Conservation (phyloP, 139 green algal genomes). For the Monoraphidium neglectum region DNA sequence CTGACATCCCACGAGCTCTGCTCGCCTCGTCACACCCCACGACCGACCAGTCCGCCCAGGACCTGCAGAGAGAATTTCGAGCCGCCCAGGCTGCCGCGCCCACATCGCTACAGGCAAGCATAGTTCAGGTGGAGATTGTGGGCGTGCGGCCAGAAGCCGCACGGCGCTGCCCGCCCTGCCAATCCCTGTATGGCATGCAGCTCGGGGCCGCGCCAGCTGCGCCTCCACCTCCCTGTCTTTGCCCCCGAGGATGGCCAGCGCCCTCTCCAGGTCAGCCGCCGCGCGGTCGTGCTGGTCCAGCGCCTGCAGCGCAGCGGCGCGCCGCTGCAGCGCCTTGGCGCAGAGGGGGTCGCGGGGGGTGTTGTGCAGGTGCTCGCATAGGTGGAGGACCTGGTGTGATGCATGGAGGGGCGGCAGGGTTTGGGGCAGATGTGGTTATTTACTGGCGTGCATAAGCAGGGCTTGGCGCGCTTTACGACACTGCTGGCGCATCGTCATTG, state of each 20-base stretch:
- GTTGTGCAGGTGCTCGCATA: conserved; percentile 67
- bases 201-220: not conserved
- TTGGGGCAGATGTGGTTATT: not conserved
- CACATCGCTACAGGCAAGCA: no score
- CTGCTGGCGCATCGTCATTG: not conserved
- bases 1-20: no score
- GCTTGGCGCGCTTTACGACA: not conserved
- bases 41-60: no score
- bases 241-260: not conserved
- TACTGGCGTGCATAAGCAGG: not conserved
- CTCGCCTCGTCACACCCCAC: no score
- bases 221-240: conserved; percentile 29
- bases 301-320: conserved; percentile 45
- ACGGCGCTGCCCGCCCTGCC: not conserved
- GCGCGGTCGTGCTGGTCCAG: conserved; percentile 41
- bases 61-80: no score
- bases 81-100: no score
- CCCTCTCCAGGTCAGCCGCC: conserved; percentile 45
- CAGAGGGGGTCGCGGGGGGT: conserved; percentile 54
- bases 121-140: no score
- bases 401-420: no score
- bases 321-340: conserved; percentile 66
- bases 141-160: not conserved
- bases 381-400: conserved; percentile 61
- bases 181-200: no score